Conservation (phyloP, 164 flowering plant species). For the Taxillus chinensis region DNA sequence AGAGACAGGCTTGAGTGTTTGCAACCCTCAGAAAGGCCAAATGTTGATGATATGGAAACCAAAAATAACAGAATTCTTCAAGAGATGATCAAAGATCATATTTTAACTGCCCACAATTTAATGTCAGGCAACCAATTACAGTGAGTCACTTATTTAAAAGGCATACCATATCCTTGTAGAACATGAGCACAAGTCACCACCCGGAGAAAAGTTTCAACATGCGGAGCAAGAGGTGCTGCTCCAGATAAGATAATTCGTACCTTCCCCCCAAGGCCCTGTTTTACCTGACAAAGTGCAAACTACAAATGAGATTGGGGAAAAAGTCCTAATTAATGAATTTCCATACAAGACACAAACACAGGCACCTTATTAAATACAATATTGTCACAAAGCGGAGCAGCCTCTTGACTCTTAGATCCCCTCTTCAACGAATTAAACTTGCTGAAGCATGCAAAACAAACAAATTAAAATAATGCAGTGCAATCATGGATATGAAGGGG, state of each 20-base stretch:
- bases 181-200: conserved; percentile 95
- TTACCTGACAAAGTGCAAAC: conserved; percentile 41
- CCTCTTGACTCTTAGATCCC: conserved; percentile 57
- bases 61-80: too few relatives aligned
- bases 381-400: conserved; percentile 72
- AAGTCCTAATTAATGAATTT: background rate
- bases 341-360: background rate
- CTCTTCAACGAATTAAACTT: conserved; percentile 52
- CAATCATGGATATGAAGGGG: too few relatives aligned
- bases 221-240: conserved; percentile 86
- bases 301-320: background rate
- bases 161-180: conserved; percentile 91
- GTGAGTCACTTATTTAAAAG: background rate
- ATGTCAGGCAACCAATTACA: too few relatives aligned
- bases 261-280: conserved; percentile 85
- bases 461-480: background rate
- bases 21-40: too few relatives aligned
- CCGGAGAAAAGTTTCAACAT: conserved; percentile 72
- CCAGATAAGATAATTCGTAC: conserved; percentile 88
- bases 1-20: too few relatives aligned
- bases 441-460: conserved; percentile 38
- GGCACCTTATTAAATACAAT: conserved; percentile 75
- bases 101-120: too few relatives aligned
- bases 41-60: too few relatives aligned
- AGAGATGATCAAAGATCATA: too few relatives aligned